Conservation (phyloP, 306 rosid species). For the Delonix regia region DNA sequence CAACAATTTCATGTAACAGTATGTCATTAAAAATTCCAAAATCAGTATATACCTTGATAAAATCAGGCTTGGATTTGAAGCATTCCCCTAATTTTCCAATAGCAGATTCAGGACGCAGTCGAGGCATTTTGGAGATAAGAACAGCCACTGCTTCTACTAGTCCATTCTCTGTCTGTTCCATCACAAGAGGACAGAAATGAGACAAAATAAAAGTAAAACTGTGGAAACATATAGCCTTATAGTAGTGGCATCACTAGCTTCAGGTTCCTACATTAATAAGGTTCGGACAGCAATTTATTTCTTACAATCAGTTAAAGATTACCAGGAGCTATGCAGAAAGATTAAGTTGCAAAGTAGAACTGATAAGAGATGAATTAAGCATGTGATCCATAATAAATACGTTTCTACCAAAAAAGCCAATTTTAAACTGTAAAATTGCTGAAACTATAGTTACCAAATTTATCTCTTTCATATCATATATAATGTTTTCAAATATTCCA, state of each 20-base stretch:
- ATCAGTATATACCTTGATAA: slow-evolving; percentile 63
- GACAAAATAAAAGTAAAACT: slow-evolving; percentile 21
- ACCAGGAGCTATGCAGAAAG: background rate
- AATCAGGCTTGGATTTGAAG: slow-evolving; percentile 83
- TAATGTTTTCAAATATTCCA: slow-evolving; percentile 35
- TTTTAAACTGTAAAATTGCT: slow-evolving; percentile 16
- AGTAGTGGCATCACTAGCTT: slow-evolving; percentile 22
- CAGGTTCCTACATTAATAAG: slow-evolving; percentile 8
- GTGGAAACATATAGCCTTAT: slow-evolving; percentile 18
- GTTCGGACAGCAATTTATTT: background rate
- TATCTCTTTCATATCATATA: slow-evolving; percentile 11
- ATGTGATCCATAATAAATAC: background rate
- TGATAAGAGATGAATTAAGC: background rate
- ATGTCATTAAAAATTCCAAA: slow-evolving; percentile 1
- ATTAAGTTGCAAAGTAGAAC: background rate
- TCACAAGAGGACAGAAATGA: slow-evolving; percentile 34
- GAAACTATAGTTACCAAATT: slow-evolving; percentile 23
- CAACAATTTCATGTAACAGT: background rate
- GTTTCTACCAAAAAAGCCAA: slow-evolving; percentile 1
- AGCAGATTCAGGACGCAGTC: slow-evolving; percentile 66
- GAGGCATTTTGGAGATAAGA: slow-evolving; percentile 88
- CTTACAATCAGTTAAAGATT: background rate
- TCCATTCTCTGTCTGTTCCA: slow-evolving; percentile 82
- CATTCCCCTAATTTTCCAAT: slow-evolving; percentile 77
- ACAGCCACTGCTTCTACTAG: slow-evolving; percentile 89